Evolutionary conservation across 106 monocot species (phyloP), one percentile per base, ranked within the genome.

Genomic region (Dendrobium huoshanense): DNA sequence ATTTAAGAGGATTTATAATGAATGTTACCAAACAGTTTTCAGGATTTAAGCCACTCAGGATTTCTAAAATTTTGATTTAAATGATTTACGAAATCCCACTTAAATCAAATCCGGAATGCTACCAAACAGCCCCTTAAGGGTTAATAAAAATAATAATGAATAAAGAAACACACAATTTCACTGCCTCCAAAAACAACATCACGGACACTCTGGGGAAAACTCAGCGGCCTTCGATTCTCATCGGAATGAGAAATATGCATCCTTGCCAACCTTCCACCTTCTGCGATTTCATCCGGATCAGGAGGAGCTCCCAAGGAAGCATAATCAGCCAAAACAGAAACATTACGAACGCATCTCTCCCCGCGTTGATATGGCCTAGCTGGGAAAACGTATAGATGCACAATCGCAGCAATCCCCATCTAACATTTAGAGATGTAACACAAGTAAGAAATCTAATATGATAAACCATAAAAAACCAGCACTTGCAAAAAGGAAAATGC

Each of bases 391-490:
- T 95, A 86, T 68, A 95, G 79, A 80, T 99, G 98, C 41, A 99
- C 87, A 41, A 99, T 83, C n/a, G 98, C 98, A 75, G 98, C 88
- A 58, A 99, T 67, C 19, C 95, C 98, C 98, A 99, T 99, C 98
- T 99, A 92, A 77, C 65, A 76, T 67, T 4, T 67, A 85, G 49
- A 80, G 55, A 9, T 70, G 41, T 0, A 18, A 43, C 16, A 75
- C 67, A 43, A 68, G 17, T 42, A 41, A 74, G 20, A 73, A 74
- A 74, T 41, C 43, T 42, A 74, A 37, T 42, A 43, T 44, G 19
- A 4, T 70, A 13, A 64, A 61, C 13, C 37, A 29, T 9, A 74
- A 74, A 20, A 20, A 29, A 42, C 43, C 2, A 42, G 74, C 3
- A 72, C 7, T 72, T 33, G 72, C 15, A 15, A 9, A 65, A 25